Base-by-base conservation (phyloP, 2,329 filamentous ascomycete species). In the Monosporascus ibericus region DNA sequence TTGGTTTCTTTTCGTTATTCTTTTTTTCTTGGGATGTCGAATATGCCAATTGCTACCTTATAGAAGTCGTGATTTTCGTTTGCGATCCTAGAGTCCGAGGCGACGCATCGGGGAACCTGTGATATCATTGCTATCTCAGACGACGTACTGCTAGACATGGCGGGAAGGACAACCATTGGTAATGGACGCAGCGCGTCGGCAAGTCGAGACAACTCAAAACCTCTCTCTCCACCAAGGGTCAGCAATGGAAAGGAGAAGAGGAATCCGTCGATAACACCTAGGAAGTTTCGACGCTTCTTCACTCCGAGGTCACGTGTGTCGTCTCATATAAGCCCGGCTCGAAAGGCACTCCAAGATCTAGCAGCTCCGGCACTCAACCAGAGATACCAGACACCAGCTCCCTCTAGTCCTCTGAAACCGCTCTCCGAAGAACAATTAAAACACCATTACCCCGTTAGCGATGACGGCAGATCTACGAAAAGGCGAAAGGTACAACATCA, bases 251-350 rank as follows among this genome's bases (percentile, higher is more conserved):
- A 78, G 58, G 75, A 78, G 60, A 70, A 70, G 56, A 71, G 75
- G 18, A 72, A 75, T 52, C 74, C 78, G 3, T 79, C 77, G 37
- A 74, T 81, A 49, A 81, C 78, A 3, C 78, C 78, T 52, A 69
- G 77, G 57, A 80, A 78, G 61, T 81, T 81, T 55, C 70, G 62
- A 36, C 70, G 71, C 25, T 81, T 81, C 70, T 81, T 81, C 56
- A 77, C 77, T 9, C 78, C 77, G 18, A 71, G 76, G 22, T 70
- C 71, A 15, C 67, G 70, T 49, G 69, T 72, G 27, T 68, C 71
- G 2, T 63, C 68, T 14, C 60, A 68, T 36, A 67, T 66, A 18
- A 74, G 69, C 51, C 66, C 70, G 5, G 71, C 69, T 47, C 67
- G 73, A 38, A 66, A 63, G 50, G 73, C 71, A 5, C 67, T 76